Evolutionary conservation across 108 stramenopile species (phyloP).

Genomic region (Nannochloropsis oceanica): DNA sequence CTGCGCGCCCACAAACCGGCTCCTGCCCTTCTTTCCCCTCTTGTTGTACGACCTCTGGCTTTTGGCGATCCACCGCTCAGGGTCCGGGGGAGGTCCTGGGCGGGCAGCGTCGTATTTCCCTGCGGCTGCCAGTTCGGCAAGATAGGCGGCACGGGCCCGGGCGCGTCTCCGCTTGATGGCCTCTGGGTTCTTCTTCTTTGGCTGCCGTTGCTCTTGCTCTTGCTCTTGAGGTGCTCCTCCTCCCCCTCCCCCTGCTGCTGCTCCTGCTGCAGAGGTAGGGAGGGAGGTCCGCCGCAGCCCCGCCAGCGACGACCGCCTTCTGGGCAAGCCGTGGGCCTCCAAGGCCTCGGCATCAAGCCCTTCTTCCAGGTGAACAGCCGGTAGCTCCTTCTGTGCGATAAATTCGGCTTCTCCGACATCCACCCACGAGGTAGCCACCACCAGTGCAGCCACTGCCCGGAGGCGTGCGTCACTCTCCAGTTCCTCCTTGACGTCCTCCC

Average conservation of each 20-base stretch:
- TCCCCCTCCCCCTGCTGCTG: too few species aligned
- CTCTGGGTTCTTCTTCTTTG: not conserved
- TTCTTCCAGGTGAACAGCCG: not conserved
- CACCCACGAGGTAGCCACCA: not conserved
- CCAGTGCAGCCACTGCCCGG: not conserved
- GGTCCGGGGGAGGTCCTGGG: slow-evolving; percentile 58
- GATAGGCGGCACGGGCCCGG: not conserved
- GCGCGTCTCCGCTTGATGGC: not conserved
- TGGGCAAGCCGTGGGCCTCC: not conserved
- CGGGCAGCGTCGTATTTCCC: slow-evolving; percentile 61
- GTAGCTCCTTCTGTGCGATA: too few species aligned
- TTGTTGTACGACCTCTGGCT: slow-evolving; percentile 66
- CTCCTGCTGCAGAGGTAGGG: not conserved
- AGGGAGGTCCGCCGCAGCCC: not conserved
- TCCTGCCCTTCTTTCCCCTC: slow-evolving; percentile 44
- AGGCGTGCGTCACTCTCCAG: not conserved
- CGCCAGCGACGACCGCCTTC: not conserved
- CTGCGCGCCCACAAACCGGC: slow-evolving; percentile 52
- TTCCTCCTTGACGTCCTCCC: not conserved
- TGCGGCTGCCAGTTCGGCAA: not conserved
- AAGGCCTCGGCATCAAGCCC: not conserved
- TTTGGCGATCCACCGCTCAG: slow-evolving; percentile 89
- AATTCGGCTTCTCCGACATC: not conserved
- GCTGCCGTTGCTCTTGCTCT: not conserved
- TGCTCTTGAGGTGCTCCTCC: not conserved